A percentile compares a stretch with the other conserved stretches of the same genome.
Evolutionary conservation across 345 rosid species (phyloP).

Genomic region (Salix exigua): DNA sequence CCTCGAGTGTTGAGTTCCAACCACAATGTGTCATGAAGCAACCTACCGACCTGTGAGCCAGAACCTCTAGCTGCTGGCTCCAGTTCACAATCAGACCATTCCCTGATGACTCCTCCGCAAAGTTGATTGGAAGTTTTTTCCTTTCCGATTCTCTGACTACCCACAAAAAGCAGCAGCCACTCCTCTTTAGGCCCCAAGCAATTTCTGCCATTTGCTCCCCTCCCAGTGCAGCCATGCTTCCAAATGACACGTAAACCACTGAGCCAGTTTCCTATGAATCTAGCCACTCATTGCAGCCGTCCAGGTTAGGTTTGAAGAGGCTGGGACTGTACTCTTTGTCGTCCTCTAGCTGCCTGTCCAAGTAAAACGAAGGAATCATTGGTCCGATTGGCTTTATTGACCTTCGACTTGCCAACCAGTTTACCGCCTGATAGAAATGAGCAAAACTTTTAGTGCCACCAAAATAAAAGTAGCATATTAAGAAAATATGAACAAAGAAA

Average conservation of each 20-base stretch:
- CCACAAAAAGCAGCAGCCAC: slow-evolving; percentile 43
- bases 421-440: too few relatives aligned
- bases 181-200: slow-evolving; percentile 33
- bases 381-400: slow-evolving; percentile 43
- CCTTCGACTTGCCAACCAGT: slow-evolving; percentile 4
- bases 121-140: slow-evolving; percentile 34
- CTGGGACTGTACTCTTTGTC: slow-evolving; percentile 45
- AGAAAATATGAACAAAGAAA: too few relatives aligned
- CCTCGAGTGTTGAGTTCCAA: slow-evolving; percentile 70
- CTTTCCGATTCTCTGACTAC: slow-evolving; percentile 44
- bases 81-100: slow-evolving; percentile 47
- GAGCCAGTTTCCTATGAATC: slow-evolving; percentile 36
- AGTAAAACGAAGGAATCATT: slow-evolving; percentile 52
- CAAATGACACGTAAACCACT: slow-evolving; percentile 54
- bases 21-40: slow-evolving; percentile 67
- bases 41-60: slow-evolving; percentile 46
- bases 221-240: slow-evolving; percentile 48
- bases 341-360: slow-evolving; percentile 37
- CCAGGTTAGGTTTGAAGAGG: slow-evolving; percentile 4
- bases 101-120: slow-evolving; percentile 20
- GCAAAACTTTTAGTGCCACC: too few relatives aligned
- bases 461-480: too few relatives aligned
- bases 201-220: slow-evolving; percentile 46
- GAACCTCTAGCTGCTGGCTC: slow-evolving; percentile 53
- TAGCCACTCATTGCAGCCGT: slow-evolving; percentile 33